Evolutionary conservation across 1,284 basidiomycete genomes (phyloP).

Genomic region (Pseudomicrostroma phylloplanum): DNA sequence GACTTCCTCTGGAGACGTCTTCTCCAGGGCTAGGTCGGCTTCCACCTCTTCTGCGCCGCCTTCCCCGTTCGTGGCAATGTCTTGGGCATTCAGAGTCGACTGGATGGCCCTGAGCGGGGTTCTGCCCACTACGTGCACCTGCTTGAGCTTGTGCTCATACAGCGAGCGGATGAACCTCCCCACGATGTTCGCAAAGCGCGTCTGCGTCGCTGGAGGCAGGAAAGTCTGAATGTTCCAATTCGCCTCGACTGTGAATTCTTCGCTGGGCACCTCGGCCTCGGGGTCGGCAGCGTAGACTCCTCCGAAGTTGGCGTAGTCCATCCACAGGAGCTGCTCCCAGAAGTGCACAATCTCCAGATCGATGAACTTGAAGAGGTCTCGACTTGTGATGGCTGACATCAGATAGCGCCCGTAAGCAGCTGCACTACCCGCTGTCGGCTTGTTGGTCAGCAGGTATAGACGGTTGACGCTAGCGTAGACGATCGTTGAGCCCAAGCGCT

Average conservation of each 20-base stretch:
- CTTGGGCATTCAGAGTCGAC: background rate
- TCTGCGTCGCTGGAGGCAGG: constrained; percentile 75
- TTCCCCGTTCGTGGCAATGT: constrained; percentile 6
- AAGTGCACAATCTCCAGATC: constrained; percentile 79
- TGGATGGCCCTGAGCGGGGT: constrained; percentile 3
- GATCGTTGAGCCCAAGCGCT: constrained; percentile 83
- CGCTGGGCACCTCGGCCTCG: constrained; percentile 6
- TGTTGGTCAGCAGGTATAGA: constrained; percentile 84
- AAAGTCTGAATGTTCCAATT: constrained; percentile 91
- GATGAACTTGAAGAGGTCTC: constrained; percentile 92
- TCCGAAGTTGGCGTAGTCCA: constrained; percentile 90
- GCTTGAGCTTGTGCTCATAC: constrained; percentile 67
- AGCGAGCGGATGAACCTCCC: constrained; percentile 82
- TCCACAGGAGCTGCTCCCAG: constrained; percentile 91
- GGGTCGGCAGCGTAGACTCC: constrained; percentile 64
- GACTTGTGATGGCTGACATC: constrained; percentile 81
- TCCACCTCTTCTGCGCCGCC: constrained; percentile 8
- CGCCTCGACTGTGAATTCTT: constrained; percentile 60
- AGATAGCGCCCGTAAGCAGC: constrained; percentile 91
- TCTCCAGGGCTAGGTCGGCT: constrained; percentile 62
- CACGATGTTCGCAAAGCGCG: constrained; percentile 68
- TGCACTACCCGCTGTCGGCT: constrained; percentile 84
- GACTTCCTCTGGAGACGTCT: constrained; percentile 58
- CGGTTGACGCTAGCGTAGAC: constrained; percentile 92
- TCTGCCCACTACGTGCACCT: constrained; percentile 51